Percentiles rank a stretch among this genome's conserved stretches.
These are phyloP conservation scores for Penicillium nucicola DNA, from an alignment of 495 filamentous ascomycete genomes.

Conservation along the genomic window DNA sequence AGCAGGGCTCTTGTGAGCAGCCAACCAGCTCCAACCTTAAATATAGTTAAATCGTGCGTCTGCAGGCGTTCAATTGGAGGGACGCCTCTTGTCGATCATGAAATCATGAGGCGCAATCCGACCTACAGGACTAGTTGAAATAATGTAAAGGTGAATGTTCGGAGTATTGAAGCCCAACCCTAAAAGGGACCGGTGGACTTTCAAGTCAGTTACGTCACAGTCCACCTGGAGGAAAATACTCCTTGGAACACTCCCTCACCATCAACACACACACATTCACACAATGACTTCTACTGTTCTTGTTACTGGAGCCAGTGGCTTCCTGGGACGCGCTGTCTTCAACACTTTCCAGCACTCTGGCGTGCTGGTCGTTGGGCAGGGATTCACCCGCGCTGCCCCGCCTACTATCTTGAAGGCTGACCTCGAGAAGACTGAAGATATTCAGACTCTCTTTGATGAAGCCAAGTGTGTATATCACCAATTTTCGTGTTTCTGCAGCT, in stretches of 20 bases:
- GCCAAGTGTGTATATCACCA: constrained; percentile 33
- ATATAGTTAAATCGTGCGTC: background rate
- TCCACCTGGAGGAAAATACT: constrained; percentile 4
- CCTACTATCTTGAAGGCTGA: constrained; percentile 74
- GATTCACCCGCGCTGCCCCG: constrained; percentile 68
- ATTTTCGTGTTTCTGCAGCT: background rate
- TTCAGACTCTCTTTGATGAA: constrained; percentile 60
- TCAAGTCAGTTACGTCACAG: constrained; percentile 29
- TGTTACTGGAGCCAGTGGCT: constrained; percentile 81
- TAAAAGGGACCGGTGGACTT: background rate
- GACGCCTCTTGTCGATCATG: background rate
- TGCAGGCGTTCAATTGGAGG: background rate
- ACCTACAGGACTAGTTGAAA: no score
- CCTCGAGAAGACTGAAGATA: constrained; percentile 56
- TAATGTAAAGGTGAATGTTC: background rate
- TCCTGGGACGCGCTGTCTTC: constrained; percentile 78
- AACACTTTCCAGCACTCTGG: constrained; percentile 65
- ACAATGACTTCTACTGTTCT: constrained; percentile 62
- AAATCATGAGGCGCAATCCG: background rate
- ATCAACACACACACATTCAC: background rate
- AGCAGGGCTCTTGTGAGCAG: background rate
- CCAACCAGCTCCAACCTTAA: background rate
- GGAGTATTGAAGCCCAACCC: background rate
- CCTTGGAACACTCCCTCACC: background rate
- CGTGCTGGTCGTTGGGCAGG: constrained; percentile 83